Percentiles rank a stretch among this genome's conserved stretches.
Conservation (phyloP, 2,329 filamentous ascomycete genomes). For the Colletotrichum ledebouriae region DNA sequence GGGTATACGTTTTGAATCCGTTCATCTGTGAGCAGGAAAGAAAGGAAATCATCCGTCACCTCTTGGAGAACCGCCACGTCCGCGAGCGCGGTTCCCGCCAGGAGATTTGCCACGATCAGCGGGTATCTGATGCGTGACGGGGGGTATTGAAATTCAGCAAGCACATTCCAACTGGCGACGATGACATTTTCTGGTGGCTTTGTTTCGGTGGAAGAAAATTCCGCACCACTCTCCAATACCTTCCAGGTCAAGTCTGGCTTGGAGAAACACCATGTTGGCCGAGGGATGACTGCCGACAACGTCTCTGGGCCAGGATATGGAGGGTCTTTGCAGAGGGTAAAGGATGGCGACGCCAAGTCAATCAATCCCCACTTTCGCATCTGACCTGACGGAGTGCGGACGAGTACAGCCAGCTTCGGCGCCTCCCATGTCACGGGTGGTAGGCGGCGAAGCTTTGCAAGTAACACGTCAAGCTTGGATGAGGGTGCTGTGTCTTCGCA, state of each 20-base stretch:
- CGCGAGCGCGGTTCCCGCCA: conserved; percentile 57
- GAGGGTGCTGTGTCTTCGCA: conserved; percentile 58
- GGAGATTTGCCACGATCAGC: conserved; percentile 58
- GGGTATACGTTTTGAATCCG: conserved; percentile 63
- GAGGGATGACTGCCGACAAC: background rate
- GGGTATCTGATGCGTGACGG: conserved; percentile 58
- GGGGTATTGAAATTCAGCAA: conserved; percentile 65
- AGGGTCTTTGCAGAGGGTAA: conserved; percentile 13
- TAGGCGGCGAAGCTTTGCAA: conserved; percentile 65
- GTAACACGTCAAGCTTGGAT: conserved; percentile 62
- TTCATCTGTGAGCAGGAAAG: conserved; percentile 63
- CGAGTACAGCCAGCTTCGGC: conserved; percentile 64
- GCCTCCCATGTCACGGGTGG: conserved; percentile 63
- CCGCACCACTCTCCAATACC: background rate
- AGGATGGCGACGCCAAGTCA: conserved; percentile 47
- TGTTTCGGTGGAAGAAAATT: background rate
- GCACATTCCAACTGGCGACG: conserved; percentile 67
- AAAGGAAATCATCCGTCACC: conserved; percentile 74
- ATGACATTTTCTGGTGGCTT: conserved; percentile 46
- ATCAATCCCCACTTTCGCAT: conserved; percentile 72
- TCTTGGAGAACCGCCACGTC: conserved; percentile 71
- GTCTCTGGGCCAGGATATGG: background rate
- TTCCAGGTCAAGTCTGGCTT: conserved; percentile 24
- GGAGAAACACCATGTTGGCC: conserved; percentile 26
- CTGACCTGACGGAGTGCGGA: conserved; percentile 60